Percentiles rank a stretch among this genome's conserved stretches.
phyloP scores from a whole-genome alignment of 225 moss, liverwort and hornwort species.

The Pleurozium schreberi region DNA sequence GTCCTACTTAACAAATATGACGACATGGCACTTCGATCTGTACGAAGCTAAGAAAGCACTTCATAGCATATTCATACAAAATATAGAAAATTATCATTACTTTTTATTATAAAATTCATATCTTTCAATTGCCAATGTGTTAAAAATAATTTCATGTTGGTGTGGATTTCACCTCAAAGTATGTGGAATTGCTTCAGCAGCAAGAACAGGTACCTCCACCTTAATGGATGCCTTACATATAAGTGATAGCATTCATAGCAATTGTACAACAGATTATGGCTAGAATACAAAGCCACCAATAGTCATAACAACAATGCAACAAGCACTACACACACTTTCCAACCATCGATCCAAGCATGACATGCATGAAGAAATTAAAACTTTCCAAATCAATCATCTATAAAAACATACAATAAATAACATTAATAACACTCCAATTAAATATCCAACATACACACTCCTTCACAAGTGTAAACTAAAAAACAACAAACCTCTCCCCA shows the following conservation, averaged over 20 bases:
- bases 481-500: not conserved
- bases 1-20: not conserved
- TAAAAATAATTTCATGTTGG: not conserved
- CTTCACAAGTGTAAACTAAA: not conserved
- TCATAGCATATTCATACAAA: not conserved
- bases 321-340: too few species aligned
- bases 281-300: accelerated
- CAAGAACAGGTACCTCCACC: not conserved
- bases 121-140: not conserved
- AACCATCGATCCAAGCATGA: not conserved
- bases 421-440: not conserved
- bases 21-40: not conserved
- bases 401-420: not conserved
- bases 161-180: not conserved
- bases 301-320: accelerated
- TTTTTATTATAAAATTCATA: too few species aligned
- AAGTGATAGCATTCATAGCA: accelerated
- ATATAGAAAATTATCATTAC: not conserved
- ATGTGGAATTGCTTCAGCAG: not conserved
- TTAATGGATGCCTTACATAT: not conserved
- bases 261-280: too few species aligned
- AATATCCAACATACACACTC: too few species aligned
- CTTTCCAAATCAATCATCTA: not conserved
- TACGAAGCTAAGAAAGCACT: not conserved
- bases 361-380: not conserved